phyloP scores from a whole-genome alignment of 192 early-diverging fungal species.

The Chytriomyces sp. region DNA sequence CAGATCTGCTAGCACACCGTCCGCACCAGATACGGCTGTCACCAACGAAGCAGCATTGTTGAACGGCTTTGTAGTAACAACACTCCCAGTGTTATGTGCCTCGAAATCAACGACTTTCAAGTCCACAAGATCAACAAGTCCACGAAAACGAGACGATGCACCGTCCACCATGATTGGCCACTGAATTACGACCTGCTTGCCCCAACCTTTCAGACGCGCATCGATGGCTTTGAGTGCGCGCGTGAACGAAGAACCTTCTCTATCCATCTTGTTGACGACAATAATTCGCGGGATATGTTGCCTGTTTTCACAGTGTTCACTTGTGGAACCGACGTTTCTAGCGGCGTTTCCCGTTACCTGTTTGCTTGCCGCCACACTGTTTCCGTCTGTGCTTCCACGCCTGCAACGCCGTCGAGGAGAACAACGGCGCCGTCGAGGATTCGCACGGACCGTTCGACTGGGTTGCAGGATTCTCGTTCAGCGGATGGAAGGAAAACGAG shows the following conservation, averaged over 20 bases:
- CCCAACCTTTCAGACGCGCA: conserved; percentile 45
- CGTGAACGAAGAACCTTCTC: conserved; percentile 72
- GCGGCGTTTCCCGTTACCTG: no score
- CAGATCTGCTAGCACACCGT: background rate
- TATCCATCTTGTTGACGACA: conserved; percentile 97
- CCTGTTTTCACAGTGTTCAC: no score
- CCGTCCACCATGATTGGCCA: conserved; percentile 64
- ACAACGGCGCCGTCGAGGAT: conserved; percentile 94
- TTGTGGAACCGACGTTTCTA: no score
- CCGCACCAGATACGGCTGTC: background rate
- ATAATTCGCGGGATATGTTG: conserved; percentile 73
- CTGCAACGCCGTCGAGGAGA: conserved; percentile 92
- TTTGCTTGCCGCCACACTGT: conserved; percentile 71
- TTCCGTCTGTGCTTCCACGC: conserved; percentile 97
- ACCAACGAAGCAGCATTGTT: background rate
- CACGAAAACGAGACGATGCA: conserved; percentile 48
- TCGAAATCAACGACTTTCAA: conserved; percentile 73
- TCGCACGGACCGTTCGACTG: conserved; percentile 83
- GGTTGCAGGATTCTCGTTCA: no score
- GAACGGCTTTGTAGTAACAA: conserved; percentile 32
- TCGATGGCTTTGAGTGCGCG: conserved; percentile 52
- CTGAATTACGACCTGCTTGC: conserved; percentile 72
- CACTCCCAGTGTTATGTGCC: conserved; percentile 45
- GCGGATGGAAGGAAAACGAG: no score
- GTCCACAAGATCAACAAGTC: conserved; percentile 74